Evolutionary conservation across 2,329 filamentous ascomycete genomes (phyloP), one percentile per base, ranked within the genome.

Genomic region (Cryphonectria parasitica): DNA sequence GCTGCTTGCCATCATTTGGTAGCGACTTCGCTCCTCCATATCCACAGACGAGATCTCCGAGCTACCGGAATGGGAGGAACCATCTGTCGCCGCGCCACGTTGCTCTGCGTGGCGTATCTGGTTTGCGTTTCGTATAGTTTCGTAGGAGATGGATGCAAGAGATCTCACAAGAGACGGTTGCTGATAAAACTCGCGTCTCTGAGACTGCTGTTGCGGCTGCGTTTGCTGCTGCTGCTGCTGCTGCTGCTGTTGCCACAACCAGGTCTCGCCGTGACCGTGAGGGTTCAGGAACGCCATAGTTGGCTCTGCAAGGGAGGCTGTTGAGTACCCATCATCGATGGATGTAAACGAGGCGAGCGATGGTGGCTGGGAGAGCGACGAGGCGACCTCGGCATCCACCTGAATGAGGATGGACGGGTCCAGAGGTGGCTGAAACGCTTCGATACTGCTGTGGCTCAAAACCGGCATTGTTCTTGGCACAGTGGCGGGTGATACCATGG

Each of bases 241-340:
- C 41, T 69, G 66, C 25, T 66, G 45, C 19, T 56, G 69, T 36
- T 69, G 54, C 69, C 64, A 68, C n/a, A 58, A 36, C 64, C 58
- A 62, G 41, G 66, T 69, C 7, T 68, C 68, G 54, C 31, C 56
- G 10, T 43, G 31, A 11, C n/a, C 63, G 4, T 56, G 34, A n/a
- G 65, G 66, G 17, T 68, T 56, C 22, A 67, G 66, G 58, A 73
- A 68, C 28, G 54, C 36, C 11, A 64, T 52, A n/a, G 69, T 36
- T 34, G 58, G 52, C 31, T 67, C 71, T 64, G 68, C 15, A 19
- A 31, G 19, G 17, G 73, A 71, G 25, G 56, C 65, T 17, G 63
- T 67, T 2, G 73, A 74, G 25, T 31, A 62, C 19, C 69, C 66
- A 45, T 70, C 66, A 28, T 69, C 62, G 15, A 49, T 41, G 7